These are phyloP conservation scores for Polyporus arcularius DNA, from an alignment of 768 basidiomycete genomes.

Conservation along the genomic window DNA sequence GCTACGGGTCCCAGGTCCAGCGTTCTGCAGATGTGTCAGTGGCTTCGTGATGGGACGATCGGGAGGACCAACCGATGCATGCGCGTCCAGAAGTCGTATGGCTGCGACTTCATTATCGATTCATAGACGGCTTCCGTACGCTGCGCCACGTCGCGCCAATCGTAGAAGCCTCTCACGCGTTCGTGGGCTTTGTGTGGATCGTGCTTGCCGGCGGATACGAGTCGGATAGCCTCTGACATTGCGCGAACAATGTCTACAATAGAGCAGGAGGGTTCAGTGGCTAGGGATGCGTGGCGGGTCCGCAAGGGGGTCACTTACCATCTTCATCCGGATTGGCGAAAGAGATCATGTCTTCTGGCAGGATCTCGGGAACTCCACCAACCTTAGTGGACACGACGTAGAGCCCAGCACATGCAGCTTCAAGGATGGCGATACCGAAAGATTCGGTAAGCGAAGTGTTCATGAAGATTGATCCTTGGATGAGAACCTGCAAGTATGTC, in stretches of 20 bases:
- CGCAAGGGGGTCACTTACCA: conserved; percentile 49
- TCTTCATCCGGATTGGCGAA: conserved; percentile 94
- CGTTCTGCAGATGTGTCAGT: conserved; percentile 50
- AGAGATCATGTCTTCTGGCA: conserved; percentile 93
- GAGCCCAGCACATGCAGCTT: conserved; percentile 92
- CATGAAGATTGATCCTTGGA: conserved; percentile 86
- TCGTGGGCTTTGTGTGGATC: conserved; percentile 77
- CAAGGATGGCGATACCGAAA: conserved; percentile 96
- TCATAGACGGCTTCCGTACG: conserved; percentile 86
- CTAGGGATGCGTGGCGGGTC: neutral
- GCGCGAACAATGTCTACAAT: conserved; percentile 79
- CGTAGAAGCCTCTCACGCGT: conserved; percentile 80
- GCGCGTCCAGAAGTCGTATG: conserved; percentile 75
- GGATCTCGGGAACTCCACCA: conserved; percentile 93
- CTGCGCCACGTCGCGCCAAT: conserved; percentile 77
- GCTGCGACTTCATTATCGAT: conserved; percentile 58
- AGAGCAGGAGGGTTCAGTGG: neutral
- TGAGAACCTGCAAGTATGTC: conserved; percentile 61
- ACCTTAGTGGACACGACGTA: conserved; percentile 94
- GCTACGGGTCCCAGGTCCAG: conserved; percentile 77
- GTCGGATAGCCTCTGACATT: conserved; percentile 75
- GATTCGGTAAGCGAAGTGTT: conserved; percentile 96
- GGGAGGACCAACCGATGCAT: conserved; percentile 59
- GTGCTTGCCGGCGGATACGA: conserved; percentile 66
- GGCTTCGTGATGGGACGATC: neutral